A percentile compares a stretch with the other conserved stretches of the same genome.
Conservation (phyloP, 148 eudicot genomes). For the Fallopia convolvulus region DNA sequence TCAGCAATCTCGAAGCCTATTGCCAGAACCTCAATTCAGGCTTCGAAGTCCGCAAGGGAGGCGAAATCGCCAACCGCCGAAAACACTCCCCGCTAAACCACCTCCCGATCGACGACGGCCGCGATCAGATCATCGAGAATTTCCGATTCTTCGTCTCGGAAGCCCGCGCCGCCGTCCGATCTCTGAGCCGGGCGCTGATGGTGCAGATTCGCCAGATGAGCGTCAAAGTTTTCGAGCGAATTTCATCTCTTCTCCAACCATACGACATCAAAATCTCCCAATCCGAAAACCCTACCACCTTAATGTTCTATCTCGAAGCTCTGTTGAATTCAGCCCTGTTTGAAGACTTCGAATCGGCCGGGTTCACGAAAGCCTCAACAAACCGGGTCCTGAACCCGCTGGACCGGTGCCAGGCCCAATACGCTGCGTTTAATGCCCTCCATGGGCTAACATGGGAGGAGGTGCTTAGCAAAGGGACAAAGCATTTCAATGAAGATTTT, state of each 20-base stretch:
- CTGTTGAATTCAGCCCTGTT: constrained; percentile 48
- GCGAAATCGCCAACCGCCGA: constrained; percentile 3
- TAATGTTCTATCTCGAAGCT: constrained; percentile 58
- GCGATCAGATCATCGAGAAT: constrained; percentile 44
- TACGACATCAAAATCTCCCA: constrained; percentile 58
- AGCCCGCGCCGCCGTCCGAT: constrained; percentile 49
- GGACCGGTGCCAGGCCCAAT: constrained; percentile 47
- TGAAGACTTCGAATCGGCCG: constrained; percentile 63
- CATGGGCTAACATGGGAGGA: constrained; percentile 72
- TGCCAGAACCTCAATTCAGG: constrained; percentile 62
- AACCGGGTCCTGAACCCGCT: constrained; percentile 59
- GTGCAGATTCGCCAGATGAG: constrained; percentile 62
- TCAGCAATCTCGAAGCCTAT: constrained; percentile 60
- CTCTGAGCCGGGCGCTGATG: constrained; percentile 46
- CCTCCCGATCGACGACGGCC: constrained; percentile 14
- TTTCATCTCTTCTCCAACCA: constrained; percentile 39
- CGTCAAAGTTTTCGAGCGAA: constrained; percentile 42
- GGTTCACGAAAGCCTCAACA: constrained; percentile 34
- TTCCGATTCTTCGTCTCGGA: constrained; percentile 62
- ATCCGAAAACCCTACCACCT: constrained; percentile 40
- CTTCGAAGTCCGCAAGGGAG: constrained; percentile 37
- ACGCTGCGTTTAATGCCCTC: constrained; percentile 27
- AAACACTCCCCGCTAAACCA: constrained; percentile 11
- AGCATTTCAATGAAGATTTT: constrained; percentile 80
- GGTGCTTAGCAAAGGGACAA: constrained; percentile 74